phyloP scores from a whole-genome alignment of 2,329 filamentous ascomycete species.

The Seiridium unicorne region DNA sequence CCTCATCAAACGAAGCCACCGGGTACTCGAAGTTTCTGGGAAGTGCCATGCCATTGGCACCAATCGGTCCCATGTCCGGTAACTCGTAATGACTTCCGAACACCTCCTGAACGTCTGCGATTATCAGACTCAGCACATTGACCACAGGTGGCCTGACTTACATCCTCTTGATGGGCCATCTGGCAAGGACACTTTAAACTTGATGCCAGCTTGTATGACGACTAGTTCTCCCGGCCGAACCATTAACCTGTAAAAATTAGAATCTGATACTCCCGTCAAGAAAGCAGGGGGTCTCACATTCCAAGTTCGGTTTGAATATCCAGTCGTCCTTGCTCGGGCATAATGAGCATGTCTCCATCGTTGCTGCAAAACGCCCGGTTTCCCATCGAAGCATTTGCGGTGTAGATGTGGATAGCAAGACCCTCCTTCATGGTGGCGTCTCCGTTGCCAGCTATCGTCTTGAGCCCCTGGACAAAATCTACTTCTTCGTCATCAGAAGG shows the following conservation, averaged over 20 bases:
- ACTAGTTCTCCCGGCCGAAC: slow-evolving; percentile 64
- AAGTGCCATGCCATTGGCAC: slow-evolving; percentile 63
- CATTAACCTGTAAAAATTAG: slow-evolving; percentile 24
- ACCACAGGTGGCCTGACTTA: slow-evolving; percentile 7
- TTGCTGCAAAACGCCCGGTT: slow-evolving; percentile 47
- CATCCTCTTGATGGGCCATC: slow-evolving; percentile 56
- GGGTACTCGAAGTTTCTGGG: slow-evolving; percentile 63
- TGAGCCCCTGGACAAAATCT: slow-evolving; percentile 46
- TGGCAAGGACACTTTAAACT: slow-evolving; percentile 56
- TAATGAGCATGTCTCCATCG: slow-evolving; percentile 64
- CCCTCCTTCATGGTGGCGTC: slow-evolving; percentile 50
- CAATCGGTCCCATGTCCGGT: slow-evolving; percentile 64
- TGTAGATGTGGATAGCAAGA: slow-evolving; percentile 47
- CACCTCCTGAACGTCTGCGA: slow-evolving; percentile 49
- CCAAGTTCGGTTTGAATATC: slow-evolving; percentile 68
- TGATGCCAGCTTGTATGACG: slow-evolving; percentile 62
- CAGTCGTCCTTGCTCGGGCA: slow-evolving; percentile 60
- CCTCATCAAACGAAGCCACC: slow-evolving; percentile 47
- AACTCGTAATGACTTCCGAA: slow-evolving; percentile 63
- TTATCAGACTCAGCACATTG: background rate
- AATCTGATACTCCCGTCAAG: slow-evolving; percentile 3
- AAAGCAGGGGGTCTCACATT: slow-evolving; percentile 27
- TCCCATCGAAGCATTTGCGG: slow-evolving; percentile 44
- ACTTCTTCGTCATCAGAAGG: slow-evolving; percentile 28
- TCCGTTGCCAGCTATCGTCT: slow-evolving; percentile 47